Evolutionary conservation across 2,329 filamentous ascomycete genomes (phyloP), one percentile per base, ranked within the genome.

Genomic region (Ophiostoma montium): DNA sequence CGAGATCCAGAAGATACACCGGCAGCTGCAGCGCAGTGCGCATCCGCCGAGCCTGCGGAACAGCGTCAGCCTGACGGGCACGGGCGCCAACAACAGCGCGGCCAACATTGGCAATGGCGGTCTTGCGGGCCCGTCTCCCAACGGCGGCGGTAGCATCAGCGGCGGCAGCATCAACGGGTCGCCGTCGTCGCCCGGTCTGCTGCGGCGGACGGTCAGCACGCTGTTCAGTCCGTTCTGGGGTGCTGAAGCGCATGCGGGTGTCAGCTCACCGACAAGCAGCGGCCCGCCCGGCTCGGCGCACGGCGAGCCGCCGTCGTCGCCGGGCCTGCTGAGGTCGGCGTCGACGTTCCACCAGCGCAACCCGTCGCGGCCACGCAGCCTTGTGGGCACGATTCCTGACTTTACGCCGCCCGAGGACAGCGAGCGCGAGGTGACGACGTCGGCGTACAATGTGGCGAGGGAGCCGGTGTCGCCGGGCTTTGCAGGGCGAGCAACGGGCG

Each of bases 381-480:
- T 35, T 9, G 50, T 27, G 1, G 41, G 46, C 3, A 62, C 65
- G 1, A 62, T 65, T 1, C 30, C 42, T 6, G 69, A 70, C 38
- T 67, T 69, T 51, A 60, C 67, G 10, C 80, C 87, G 1, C 82
- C 86, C 1, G 84, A 92, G 59, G 83, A 87, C 47, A 79, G 80
- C 54, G 86, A 94, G 60, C 71, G 77, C 18, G 70, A 76, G 41
- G 74, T 74, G 46, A 74, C 79, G 1, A 72, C 78, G 10, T 77
- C 82, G n/a, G 74, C 77, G 41, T 90, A 95, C 62, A 76, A 88
- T 53, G 73, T 80, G 46, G 84, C 86, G 8, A 80, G 78, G 53
- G 80, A 86, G 53, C 90, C 92, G 1, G 75, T 80, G n/a, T 88
- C 88, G 3, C 82, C 85, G 11, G 77, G 80, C 0, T 95, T 84